A percentile compares a stretch with the other conserved stretches of the same genome.
Conservation (phyloP, 164 flowering plant species). For the Stephania cephalantha region DNA sequence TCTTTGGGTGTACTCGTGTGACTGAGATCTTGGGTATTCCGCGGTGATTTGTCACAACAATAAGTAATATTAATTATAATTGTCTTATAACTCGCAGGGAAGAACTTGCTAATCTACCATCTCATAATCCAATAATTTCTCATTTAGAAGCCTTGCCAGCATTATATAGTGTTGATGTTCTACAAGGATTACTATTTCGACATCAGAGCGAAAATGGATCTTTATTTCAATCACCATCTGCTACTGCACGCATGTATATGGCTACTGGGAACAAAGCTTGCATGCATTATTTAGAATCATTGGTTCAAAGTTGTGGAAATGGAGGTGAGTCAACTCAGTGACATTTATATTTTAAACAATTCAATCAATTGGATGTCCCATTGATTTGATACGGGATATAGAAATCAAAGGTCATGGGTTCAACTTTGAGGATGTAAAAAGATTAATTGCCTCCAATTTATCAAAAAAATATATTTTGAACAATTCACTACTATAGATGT, state of each 20-base stretch:
- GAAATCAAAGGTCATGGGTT: no score
- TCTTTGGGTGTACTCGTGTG: no score
- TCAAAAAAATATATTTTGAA: no score
- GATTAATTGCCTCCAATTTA: no score
- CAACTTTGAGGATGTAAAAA: no score
- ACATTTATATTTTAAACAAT: no score
- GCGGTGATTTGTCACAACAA: no score
- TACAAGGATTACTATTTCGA: constrained; percentile 8
- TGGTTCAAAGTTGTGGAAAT: constrained; percentile 24
- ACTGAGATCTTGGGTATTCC: no score
- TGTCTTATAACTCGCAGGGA: constrained; percentile 21
- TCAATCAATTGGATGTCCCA: no score
- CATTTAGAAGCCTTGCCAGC: constrained; percentile 34
- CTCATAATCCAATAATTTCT: constrained; percentile 19
- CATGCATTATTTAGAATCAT: constrained; percentile 22
- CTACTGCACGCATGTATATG: constrained; percentile 36
- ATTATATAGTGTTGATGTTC: constrained; percentile 3
- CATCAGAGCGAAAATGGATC: constrained; percentile 33
- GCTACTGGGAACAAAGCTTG: constrained; percentile 24
- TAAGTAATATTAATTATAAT: no score
- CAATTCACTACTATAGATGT: no score
- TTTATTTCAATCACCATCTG: constrained; percentile 39
- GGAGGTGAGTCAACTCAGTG: constrained; percentile 22
- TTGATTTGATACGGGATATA: no score
- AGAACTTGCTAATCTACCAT: constrained; percentile 7